Conservation (phyloP, 2,329 filamentous ascomycete species). For the Fusarium aywerte region DNA sequence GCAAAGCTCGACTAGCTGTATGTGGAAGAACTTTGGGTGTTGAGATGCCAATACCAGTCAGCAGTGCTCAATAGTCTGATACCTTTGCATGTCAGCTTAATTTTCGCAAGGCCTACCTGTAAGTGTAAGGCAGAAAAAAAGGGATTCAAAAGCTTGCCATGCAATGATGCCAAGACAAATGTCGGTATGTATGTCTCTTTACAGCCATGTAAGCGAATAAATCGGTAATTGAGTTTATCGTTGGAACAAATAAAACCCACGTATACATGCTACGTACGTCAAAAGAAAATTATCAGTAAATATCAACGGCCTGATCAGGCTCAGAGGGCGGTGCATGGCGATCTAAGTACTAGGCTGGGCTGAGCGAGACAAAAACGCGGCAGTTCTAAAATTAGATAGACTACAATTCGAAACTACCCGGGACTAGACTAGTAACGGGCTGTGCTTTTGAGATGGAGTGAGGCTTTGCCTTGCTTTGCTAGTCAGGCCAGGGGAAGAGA, state of each 20-base stretch:
- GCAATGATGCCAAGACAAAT: background rate
- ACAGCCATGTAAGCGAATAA: background rate
- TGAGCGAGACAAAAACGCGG: slow-evolving; percentile 39
- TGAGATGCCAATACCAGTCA: slow-evolving; percentile 4
- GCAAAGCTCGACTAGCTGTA: slow-evolving; percentile 4
- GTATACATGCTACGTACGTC: background rate
- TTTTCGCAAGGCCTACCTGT: background rate
- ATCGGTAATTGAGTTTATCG: background rate
- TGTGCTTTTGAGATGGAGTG: slow-evolving; percentile 33
- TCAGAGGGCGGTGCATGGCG: slow-evolving; percentile 7
- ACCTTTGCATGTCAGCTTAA: slow-evolving; percentile 13
- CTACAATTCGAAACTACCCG: slow-evolving; percentile 19
- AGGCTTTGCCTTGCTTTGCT: slow-evolving; percentile 31
- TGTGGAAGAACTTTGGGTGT: slow-evolving; percentile 19
- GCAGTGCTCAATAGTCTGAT: background rate
- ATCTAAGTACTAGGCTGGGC: slow-evolving; percentile 17
- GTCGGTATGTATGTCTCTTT: background rate
- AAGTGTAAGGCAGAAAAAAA: background rate
- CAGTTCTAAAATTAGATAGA: slow-evolving; percentile 44
- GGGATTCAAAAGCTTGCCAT: background rate
- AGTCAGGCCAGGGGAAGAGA: background rate
- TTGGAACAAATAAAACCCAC: background rate
- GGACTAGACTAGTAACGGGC: slow-evolving; percentile 32
- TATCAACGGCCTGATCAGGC: background rate
- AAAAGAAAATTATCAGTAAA: background rate